Evolutionary conservation across 1,284 basidiomycete species (phyloP), one percentile per base, ranked within the genome.

Genomic region (Ustilago cynodontis): DNA sequence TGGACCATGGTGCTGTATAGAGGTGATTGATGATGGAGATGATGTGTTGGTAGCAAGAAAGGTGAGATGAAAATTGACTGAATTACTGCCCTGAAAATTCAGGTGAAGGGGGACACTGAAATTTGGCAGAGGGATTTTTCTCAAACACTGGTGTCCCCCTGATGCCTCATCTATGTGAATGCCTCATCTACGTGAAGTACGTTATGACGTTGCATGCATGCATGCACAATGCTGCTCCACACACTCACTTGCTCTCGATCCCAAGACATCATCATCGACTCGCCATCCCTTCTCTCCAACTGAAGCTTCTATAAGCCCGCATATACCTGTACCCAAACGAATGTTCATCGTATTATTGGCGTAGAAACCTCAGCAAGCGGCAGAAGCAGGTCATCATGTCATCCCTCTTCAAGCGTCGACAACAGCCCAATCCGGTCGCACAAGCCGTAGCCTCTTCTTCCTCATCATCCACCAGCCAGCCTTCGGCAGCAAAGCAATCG

Each of bases 351-450:
- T 41, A 20, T 8, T 26, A 9, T 10, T 10, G n/a, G n/a, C 31
- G 20, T n/a, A 53, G 11, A 31, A 20, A 9, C n/a, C 3, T 28
- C 52, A 37, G 11, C 24, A 16, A 22, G 16, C n/a, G 28, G 26
- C 39, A 50, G 14, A 20, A 20, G 11, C 5, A 5, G 11, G 31
- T 6, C 31, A 52, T 10, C 58, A 66, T 72, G 67, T 16, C 66
- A 16, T 70, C 75, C 49, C 65, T 77, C 57, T 77, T 77, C 35
- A 60, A 61, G 35, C 70, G 75, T 47, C 74, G 74, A 9, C 59
- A 68, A 29, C 69, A 71, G 74, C 65, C 74, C 1, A 56, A 59
- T 37, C 74, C 74, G 62, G 69, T 62, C 6, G 54, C 53, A 28
- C 49, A 58, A 26, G 65, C 56, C 18, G 51, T 31, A 14, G 54